These are phyloP conservation scores for Hyphopichia pseudoburtonii DNA, from an alignment of 1,139 yeast genomes.

Conservation along the genomic window DNA sequence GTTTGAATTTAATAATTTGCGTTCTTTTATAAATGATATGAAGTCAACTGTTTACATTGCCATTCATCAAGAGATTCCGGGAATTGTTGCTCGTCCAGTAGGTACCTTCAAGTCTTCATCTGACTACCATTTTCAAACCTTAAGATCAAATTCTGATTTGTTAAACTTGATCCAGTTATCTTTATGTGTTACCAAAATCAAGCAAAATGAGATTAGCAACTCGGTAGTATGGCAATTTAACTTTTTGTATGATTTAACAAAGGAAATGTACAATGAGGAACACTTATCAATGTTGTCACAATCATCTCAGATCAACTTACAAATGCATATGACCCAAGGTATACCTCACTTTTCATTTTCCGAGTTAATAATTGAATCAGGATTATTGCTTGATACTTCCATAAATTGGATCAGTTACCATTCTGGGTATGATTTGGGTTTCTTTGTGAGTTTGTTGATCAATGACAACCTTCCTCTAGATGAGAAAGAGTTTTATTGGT, in stretches of 20 bases:
- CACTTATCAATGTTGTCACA: conserved; percentile 63
- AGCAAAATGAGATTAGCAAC: conserved; percentile 62
- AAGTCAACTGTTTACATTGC: conserved; percentile 64
- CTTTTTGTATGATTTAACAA: conserved; percentile 71
- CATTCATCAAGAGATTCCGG: conserved; percentile 91
- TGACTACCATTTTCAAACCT: conserved; percentile 94
- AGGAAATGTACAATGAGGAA: conserved; percentile 86
- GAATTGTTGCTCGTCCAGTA: conserved; percentile 93
- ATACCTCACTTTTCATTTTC: conserved; percentile 81
- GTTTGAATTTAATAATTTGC: conserved; percentile 72
- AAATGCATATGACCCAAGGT: conserved; percentile 73
- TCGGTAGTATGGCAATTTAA: conserved; percentile 94
- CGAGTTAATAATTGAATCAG: conserved; percentile 82
- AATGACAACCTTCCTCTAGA: conserved; percentile 79
- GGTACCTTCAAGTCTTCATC: conserved; percentile 90
- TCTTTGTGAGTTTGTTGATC: conserved; percentile 73
- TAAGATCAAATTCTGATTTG: conserved; percentile 87
- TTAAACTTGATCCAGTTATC: conserved; percentile 86
- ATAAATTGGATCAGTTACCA: conserved; percentile 92
- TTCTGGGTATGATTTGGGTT: conserved; percentile 94
- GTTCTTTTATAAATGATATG: conserved; percentile 64
- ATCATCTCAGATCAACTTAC: conserved; percentile 83
- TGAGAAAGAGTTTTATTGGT: conserved; percentile 74
- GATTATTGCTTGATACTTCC: conserved; percentile 70
- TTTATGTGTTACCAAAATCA: conserved; percentile 75